Conservation (phyloP, 106 monocot species). For the Acorus gramineus region DNA sequence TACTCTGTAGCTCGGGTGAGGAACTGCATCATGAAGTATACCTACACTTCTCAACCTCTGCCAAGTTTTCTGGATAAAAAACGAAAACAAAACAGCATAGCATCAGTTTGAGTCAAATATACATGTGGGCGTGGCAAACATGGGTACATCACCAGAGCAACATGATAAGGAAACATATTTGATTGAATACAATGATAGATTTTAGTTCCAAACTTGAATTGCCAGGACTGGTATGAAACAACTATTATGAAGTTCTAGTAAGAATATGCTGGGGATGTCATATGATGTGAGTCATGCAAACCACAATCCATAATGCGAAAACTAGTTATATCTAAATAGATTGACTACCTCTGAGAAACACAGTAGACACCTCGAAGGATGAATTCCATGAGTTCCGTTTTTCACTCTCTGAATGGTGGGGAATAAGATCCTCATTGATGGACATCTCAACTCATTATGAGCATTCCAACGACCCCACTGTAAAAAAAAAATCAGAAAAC, state of each 20-base stretch:
- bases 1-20: conserved; percentile 51
- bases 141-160: too few species aligned
- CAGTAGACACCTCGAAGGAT: conserved; percentile 35
- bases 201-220: too few species aligned
- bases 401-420: conserved; percentile 69
- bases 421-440: conserved; percentile 53
- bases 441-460: conserved; percentile 28
- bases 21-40: conserved; percentile 71
- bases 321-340: background rate
- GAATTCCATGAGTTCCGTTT: conserved; percentile 25
- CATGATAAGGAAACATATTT: too few species aligned
- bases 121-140: too few species aligned
- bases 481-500: conserved; percentile 2
- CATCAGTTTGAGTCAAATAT: background rate
- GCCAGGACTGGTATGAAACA: too few species aligned
- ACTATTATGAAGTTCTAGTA: too few species aligned
- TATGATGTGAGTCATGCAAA: too few species aligned
- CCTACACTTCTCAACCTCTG: conserved; percentile 41
- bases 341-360: conserved; percentile 46
- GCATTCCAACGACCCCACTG: conserved; percentile 72
- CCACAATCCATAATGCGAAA: background rate
- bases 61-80: conserved; percentile 59
- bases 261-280: too few species aligned
- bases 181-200: too few species aligned
- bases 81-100: background rate